These are phyloP conservation scores for Penicillium sp. DNA, from an alignment of 2,329 filamentous ascomycete genomes.

Conservation along the genomic window DNA sequence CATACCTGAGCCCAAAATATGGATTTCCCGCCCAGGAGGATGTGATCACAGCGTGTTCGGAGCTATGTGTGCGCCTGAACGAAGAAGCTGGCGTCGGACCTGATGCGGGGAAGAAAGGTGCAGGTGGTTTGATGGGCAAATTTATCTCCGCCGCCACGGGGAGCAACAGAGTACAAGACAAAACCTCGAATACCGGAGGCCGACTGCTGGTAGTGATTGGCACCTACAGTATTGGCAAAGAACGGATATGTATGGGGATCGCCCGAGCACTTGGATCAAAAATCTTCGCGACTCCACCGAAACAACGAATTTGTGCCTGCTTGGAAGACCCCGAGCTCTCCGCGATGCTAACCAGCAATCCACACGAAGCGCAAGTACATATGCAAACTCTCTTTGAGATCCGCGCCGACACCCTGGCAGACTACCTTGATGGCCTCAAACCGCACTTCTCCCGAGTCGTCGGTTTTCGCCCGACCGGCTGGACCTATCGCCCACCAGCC, in stretches of 20 bases:
- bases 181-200: slow-evolving; percentile 50
- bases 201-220: slow-evolving; percentile 88
- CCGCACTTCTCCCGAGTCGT: slow-evolving; percentile 83
- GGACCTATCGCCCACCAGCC: slow-evolving; percentile 80
- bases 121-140: slow-evolving; percentile 61
- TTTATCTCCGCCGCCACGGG: slow-evolving; percentile 56
- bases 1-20: slow-evolving; percentile 93
- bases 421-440: slow-evolving; percentile 79
- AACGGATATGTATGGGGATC: slow-evolving; percentile 90
- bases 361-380: slow-evolving; percentile 86
- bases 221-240: slow-evolving; percentile 97
- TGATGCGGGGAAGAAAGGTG: slow-evolving; percentile 56
- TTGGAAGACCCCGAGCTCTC: slow-evolving; percentile 82
- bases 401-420: slow-evolving; percentile 80
- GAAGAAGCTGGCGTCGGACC: slow-evolving; percentile 61
- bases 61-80: slow-evolving; percentile 77
- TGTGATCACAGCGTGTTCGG: slow-evolving; percentile 82
- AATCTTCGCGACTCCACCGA: slow-evolving; percentile 81
- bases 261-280: slow-evolving; percentile 81
- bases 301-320: slow-evolving; percentile 79
- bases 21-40: slow-evolving; percentile 86
- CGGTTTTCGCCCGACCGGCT: slow-evolving; percentile 88
- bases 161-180: slow-evolving; percentile 22
- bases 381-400: slow-evolving; percentile 98
- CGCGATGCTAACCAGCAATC: slow-evolving; percentile 73